Evolutionary conservation across 345 rosid genomes (phyloP), one percentile per base, ranked within the genome.

Genomic region (Camelina laxa): DNA sequence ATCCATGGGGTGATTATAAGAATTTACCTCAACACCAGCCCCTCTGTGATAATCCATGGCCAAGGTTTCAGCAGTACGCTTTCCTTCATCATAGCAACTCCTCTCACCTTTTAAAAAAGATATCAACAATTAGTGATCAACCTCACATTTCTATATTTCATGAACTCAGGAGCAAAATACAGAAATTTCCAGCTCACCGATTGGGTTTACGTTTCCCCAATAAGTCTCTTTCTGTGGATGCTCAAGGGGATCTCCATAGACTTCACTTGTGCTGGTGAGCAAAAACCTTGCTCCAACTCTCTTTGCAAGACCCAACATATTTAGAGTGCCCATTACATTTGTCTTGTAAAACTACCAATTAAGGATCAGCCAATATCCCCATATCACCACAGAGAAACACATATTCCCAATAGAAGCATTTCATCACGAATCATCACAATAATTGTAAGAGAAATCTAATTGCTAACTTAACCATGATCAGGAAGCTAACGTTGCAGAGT

Each of bases 61-160:
- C 59, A 95, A 77, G 4, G 99, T 95, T 78, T 95, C 99, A 0
- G 99, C 99, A 2, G 97, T 92, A 70, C 99, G 86, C 73, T 95
- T 95, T 61, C 99, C 99, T 84, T 95, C 99, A 81, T 94, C 98
- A 60, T 94, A 94, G 76, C 98, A 94, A 65, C 98, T 94, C 86
- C 98, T 84, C 75, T 89, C 96, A 80, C 97, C 98, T 93, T 58
- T 50, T 50, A 67, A 44, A 31, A 31, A 21, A 36, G 5, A 67
- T 38, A 44, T 5, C 62, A 68, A 17, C 55, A 66, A 63, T 24
- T 21, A 66, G 36, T 22, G 27, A 61, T 50, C 54, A 44, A 33
- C 12, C 53, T 55, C 33, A 35, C 3, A 19, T 55, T 45, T 27
- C 50, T 2, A 60, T 45, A 67, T 48, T 74, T 55, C 55, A 51